phyloP scores from a whole-genome alignment of 768 basidiomycete genomes.

The Suillus discolor region DNA sequence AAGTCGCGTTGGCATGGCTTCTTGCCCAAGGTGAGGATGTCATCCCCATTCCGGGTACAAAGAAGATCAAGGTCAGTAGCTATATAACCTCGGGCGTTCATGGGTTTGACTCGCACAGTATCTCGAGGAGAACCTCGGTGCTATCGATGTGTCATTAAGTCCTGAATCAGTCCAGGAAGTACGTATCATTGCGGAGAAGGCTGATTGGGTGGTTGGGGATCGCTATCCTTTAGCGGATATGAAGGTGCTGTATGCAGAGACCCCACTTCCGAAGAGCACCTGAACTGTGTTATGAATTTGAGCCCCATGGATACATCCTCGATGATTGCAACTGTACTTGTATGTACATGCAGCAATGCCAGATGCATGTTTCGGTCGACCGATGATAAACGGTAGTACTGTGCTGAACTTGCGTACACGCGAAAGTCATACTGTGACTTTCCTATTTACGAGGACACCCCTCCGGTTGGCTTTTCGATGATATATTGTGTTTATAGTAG shows the following conservation, averaged over 20 bases:
- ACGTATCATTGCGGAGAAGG: conserved; percentile 37
- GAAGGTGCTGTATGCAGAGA: conserved; percentile 22
- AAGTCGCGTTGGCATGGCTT: conserved; percentile 44
- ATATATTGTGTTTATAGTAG: too few species aligned
- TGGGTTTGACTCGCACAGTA: conserved; percentile 29
- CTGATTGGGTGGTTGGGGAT: conserved; percentile 25
- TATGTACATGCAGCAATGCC: background rate
- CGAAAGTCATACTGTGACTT: too few species aligned
- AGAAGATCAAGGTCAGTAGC: conserved; percentile 31
- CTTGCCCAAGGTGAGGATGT: conserved; percentile 40
- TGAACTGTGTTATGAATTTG: background rate
- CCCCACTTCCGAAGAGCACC: conserved; percentile 13
- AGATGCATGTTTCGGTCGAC: background rate
- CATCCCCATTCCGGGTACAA: conserved; percentile 45
- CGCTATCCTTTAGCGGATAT: conserved; percentile 21
- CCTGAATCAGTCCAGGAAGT: conserved; percentile 41
- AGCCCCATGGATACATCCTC: background rate
- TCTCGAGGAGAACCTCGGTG: conserved; percentile 47
- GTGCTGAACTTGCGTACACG: background rate
- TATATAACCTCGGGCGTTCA: background rate
- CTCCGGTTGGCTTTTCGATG: too few species aligned
- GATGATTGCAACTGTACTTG: background rate
- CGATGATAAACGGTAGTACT: background rate
- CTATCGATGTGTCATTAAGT: conserved; percentile 35
- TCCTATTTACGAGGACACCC: too few species aligned